Percentiles rank a stretch among this genome's conserved stretches.
phyloP scores from a whole-genome alignment of 805 yeast species.

The Wickerhamiella shivajii region DNA sequence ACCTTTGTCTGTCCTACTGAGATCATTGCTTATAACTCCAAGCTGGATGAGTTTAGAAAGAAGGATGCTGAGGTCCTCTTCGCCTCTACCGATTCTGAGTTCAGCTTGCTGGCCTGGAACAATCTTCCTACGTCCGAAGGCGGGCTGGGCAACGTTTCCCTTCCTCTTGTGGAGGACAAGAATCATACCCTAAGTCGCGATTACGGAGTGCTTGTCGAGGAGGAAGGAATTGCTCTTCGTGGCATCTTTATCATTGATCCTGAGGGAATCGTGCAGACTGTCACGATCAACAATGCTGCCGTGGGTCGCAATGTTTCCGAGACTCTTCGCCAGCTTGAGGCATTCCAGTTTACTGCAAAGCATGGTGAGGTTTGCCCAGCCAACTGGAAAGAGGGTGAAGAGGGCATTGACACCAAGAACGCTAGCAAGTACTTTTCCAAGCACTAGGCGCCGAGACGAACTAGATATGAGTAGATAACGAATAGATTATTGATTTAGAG shows the following conservation, averaged over 20 bases:
- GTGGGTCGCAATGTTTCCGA: conserved; percentile 98
- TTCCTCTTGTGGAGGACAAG: conserved; percentile 90
- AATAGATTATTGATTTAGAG: too few relatives aligned
- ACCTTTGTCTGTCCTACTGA: conserved; percentile 98
- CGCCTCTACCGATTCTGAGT: conserved; percentile 96
- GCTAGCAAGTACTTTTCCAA: conserved; percentile 17
- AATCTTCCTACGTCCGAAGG: conserved; percentile 92
- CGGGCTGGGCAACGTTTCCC: conserved; percentile 88
- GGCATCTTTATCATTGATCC: conserved; percentile 97
- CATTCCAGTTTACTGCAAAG: conserved; percentile 97
- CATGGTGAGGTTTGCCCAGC: conserved; percentile 99
- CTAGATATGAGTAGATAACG: too few relatives aligned
- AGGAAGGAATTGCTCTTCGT: conserved; percentile 91
- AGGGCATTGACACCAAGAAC: conserved; percentile 49
- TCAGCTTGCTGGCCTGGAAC: conserved; percentile 94
- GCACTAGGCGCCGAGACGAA: too few relatives aligned
- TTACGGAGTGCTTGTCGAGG: conserved; percentile 93
- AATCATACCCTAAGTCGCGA: conserved; percentile 86
- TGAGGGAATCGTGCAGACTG: conserved; percentile 82
- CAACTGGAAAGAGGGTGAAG: conserved; percentile 94
- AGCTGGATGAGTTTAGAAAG: conserved; percentile 72
- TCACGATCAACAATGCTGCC: conserved; percentile 94
- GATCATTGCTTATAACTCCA: conserved; percentile 95
- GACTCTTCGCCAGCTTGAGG: conserved; percentile 90
- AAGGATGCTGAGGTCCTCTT: conserved; percentile 77